phyloP scores from a whole-genome alignment of 192 early-diverging fungal genomes.

The Podila epicladia region DNA sequence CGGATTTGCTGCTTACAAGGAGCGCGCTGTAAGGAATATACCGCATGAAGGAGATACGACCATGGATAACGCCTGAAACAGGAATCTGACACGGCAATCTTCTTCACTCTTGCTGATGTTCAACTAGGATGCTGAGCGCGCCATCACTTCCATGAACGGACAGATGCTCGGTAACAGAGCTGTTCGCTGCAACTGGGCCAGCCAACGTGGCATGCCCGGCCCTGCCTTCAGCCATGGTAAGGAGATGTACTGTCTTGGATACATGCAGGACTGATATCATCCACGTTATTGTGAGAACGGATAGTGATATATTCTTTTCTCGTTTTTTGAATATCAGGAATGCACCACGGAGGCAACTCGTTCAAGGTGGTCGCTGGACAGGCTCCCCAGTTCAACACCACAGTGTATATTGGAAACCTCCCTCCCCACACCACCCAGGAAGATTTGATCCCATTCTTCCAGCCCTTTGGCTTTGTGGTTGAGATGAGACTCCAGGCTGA shows the following conservation, averaged over 20 bases:
- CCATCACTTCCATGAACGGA: slow-evolving; percentile 89
- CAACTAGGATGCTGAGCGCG: slow-evolving; percentile 81
- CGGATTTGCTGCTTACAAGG: slow-evolving; percentile 92
- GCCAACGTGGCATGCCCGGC: slow-evolving; percentile 75
- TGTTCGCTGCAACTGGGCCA: slow-evolving; percentile 96
- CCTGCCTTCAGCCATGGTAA: slow-evolving; percentile 47
- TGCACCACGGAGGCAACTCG: slow-evolving; percentile 57
- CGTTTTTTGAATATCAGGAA: background rate
- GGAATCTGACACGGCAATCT: too few relatives aligned
- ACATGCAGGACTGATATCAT: background rate
- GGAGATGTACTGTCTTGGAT: too few relatives aligned
- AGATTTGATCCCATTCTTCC: slow-evolving; percentile 79
- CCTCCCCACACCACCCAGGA: slow-evolving; percentile 80
- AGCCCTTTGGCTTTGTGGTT: slow-evolving; percentile 78
- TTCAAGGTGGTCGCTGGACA: slow-evolving; percentile 80
- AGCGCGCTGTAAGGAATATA: slow-evolving; percentile 62
- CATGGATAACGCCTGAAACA: too few relatives aligned
- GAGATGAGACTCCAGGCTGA: slow-evolving; percentile 90
- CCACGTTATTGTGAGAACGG: background rate
- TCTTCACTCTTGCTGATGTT: slow-evolving; percentile 1
- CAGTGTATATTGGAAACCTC: slow-evolving; percentile 91
- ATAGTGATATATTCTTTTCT: background rate
- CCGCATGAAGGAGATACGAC: background rate
- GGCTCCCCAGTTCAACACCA: slow-evolving; percentile 86
- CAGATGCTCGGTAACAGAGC: slow-evolving; percentile 77